Base-by-base conservation (phyloP, 257 asterid species). In the Eustoma russellianum region DNA sequence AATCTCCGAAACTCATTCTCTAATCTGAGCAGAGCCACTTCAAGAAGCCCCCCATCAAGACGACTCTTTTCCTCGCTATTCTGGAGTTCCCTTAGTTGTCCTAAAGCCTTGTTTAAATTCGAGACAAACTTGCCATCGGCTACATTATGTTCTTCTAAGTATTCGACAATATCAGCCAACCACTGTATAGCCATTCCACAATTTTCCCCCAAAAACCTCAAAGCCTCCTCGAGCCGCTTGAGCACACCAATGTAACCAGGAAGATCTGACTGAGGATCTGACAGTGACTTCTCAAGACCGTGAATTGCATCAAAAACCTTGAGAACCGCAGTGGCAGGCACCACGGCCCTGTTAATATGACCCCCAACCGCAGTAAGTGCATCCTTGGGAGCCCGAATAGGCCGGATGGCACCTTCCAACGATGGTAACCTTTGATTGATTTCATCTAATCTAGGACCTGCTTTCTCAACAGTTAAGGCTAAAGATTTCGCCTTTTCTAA, bases 231-330 rank as follows among this genome's bases (percentile, higher is more conserved):
- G 6, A 89, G 96, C 49, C 95, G 80, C 58, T 78, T 86, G 34
- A 89, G 86, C 28, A 79, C 85, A 13, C 90, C 79, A 11, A 86
- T 78, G 67, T 81, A 86, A 34, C 92, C 95, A 0, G 69, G 68
- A 19, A 89, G 82, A 53, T 83, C 82, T 2, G 77, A 52, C 17
- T 79, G 92, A 17, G 94, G 92, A 75, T 88, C 85, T 1, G 84
- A 80, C 17, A 88, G 57, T 0, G 91, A 85, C 65, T 83, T 88
- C 58, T 85, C 97, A 28, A 88, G 83, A 33, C 94, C 95, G 54
- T 80, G 94, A 59, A 88, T 83, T 28, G 96, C 94, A 64, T 90
- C 97, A 58, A 90, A 86, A 46, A 90, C 97, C 82, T 90, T 90
- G 24, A 90, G 93, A 64, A 86, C 96, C 0, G 96, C 86, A 48